Evolutionary conservation across 1,284 basidiomycete genomes (phyloP).

Genomic region (Flammula alnicola): DNA sequence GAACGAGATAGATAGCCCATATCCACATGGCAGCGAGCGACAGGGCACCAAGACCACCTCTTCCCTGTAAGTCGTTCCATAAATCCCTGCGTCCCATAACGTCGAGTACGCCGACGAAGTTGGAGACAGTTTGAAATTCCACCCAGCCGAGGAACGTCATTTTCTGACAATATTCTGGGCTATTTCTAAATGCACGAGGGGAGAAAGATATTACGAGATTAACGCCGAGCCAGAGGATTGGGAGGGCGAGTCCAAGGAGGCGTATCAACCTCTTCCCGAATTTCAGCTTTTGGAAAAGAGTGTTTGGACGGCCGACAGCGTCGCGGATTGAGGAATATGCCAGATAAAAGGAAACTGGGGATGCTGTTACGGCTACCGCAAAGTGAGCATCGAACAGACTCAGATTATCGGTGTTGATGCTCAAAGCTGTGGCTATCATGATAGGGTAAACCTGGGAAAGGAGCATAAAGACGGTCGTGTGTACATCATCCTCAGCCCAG

Average conservation of each 20-base stretch:
- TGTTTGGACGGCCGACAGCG: constrained; percentile 1
- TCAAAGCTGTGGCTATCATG: constrained; percentile 19
- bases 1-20: constrained; percentile 16
- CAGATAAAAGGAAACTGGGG: constrained; percentile 21
- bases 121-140: constrained; percentile 18
- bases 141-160: constrained; percentile 19
- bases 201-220: constrained; percentile 21
- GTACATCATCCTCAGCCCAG: constrained; percentile 18
- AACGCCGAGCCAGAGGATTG: constrained; percentile 18
- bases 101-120: constrained; percentile 24
- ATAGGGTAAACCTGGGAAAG: constrained; percentile 21
- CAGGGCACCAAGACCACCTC: constrained; percentile 21
- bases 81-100: constrained; percentile 24
- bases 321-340: constrained; percentile 14
- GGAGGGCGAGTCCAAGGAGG: constrained; percentile 15
- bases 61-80: constrained; percentile 18
- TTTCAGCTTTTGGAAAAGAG: constrained; percentile 7
- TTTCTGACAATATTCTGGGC: constrained; percentile 13
- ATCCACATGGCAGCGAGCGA: constrained; percentile 18
- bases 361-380: constrained; percentile 22
- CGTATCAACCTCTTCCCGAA: constrained; percentile 9
- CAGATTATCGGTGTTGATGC: constrained; percentile 17
- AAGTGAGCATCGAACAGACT: constrained; percentile 26
- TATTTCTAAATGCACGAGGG: constrained; percentile 17
- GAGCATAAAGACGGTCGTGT: constrained; percentile 18